phyloP scores from a whole-genome alignment of 768 basidiomycete species.

The Asterophora parasitica region DNA sequence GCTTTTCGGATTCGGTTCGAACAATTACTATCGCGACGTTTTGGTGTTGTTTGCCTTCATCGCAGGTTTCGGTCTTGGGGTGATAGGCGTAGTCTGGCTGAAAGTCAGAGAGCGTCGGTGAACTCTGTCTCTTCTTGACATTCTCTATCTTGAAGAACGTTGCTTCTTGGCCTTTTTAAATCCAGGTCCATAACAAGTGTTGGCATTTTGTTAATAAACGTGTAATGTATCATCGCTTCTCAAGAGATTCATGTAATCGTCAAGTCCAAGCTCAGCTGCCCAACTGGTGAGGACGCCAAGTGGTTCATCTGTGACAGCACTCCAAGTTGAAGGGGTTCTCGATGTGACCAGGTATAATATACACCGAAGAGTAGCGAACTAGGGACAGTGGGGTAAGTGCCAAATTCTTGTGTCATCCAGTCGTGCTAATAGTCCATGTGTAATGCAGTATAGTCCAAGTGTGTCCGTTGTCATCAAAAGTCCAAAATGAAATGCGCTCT shows the following conservation, averaged over 20 bases:
- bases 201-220: too few relatives aligned
- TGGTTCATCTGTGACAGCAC: not conserved
- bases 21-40: constrained; percentile 87
- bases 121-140: not conserved
- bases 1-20: constrained; percentile 82
- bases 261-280: too few relatives aligned
- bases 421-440: constrained; percentile 10
- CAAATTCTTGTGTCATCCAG: not conserved
- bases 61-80: constrained; percentile 65
- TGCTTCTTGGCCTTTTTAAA: not conserved
- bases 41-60: constrained; percentile 85
- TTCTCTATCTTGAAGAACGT: not conserved
- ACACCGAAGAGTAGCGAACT: not conserved
- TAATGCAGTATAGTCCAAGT: constrained; percentile 3
- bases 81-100: constrained; percentile 76
- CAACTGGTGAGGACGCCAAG: too few relatives aligned
- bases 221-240: too few relatives aligned
- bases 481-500: too few relatives aligned
- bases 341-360: not conserved
- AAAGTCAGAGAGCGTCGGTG: constrained; percentile 73
- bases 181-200: not conserved
- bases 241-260: too few relatives aligned
- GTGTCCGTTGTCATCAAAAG: not conserved
- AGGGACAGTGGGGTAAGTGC: not conserved
- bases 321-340: not conserved